phyloP scores from a whole-genome alignment of 495 filamentous ascomycete species.

The Penicillium psychrofluorescens region DNA sequence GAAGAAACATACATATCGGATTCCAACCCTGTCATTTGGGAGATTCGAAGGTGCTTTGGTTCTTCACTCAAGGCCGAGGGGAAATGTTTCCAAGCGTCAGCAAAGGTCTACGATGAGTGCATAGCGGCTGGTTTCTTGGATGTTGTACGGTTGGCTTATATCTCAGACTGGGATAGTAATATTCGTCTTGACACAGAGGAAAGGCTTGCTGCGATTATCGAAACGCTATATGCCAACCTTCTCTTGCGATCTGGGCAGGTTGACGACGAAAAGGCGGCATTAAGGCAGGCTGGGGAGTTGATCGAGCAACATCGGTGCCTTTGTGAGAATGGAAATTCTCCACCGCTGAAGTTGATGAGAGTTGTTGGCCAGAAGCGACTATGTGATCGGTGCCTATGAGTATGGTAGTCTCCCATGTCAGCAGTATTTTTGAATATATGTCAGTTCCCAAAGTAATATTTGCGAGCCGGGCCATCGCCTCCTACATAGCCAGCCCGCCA shows the following conservation, averaged over 20 bases:
- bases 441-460: no score
- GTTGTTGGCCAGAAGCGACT: constrained; percentile 5
- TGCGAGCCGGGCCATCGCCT: no score
- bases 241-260: constrained; percentile 8
- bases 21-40: constrained; percentile 4
- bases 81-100: constrained; percentile 7
- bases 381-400: no score
- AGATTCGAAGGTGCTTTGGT: constrained; percentile 5
- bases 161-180: background rate
- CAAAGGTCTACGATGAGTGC: constrained; percentile 4
- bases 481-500: no score
- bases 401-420: no score
- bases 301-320: constrained; percentile 3
- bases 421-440: no score
- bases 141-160: constrained; percentile 1
- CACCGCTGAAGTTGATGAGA: constrained; percentile 6
- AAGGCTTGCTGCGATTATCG: constrained; percentile 3
- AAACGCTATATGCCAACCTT: constrained; percentile 6
- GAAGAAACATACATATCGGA: constrained; percentile 6
- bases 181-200: constrained; percentile 3
- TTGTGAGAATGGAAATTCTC: constrained; percentile 5
- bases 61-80: constrained; percentile 3
- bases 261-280: background rate
- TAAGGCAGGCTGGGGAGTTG: background rate
- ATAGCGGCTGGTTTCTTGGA: constrained; percentile 1